A percentile compares a stretch with the other conserved stretches of the same genome.
Evolutionary conservation across 768 basidiomycete genomes (phyloP).

Genomic region (Hebeloma cylindrosporum): DNA sequence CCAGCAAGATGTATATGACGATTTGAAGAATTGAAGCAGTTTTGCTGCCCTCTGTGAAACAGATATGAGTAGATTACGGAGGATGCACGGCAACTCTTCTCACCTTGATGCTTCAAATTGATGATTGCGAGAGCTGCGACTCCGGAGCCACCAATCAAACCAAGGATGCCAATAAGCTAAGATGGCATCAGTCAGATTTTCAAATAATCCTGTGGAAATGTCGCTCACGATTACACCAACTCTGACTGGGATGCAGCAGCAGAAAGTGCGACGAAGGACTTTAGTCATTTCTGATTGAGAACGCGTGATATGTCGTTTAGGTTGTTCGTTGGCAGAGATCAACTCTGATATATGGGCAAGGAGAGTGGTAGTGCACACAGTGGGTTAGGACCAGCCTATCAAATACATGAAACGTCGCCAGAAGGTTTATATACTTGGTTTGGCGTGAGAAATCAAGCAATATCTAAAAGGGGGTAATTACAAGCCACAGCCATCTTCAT

Average conservation of each 20-base stretch:
- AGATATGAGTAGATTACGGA: conserved; percentile 1
- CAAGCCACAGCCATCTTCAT: no score
- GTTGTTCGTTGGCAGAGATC: conserved; percentile 24
- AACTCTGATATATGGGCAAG: conserved; percentile 27
- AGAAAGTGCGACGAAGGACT: conserved; percentile 44
- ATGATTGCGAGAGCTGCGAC: conserved; percentile 41
- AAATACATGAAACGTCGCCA: conserved; percentile 10
- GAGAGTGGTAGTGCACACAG: conserved; percentile 18
- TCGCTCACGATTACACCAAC: conserved; percentile 46
- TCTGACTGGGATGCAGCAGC: conserved; percentile 51
- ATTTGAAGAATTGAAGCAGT: conserved; percentile 42
- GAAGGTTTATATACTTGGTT: conserved; percentile 34
- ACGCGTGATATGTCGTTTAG: conserved; percentile 9
- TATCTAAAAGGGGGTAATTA: conserved; percentile 17
- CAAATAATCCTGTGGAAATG: not conserved
- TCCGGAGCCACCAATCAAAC: conserved; percentile 41
- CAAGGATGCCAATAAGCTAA: conserved; percentile 44
- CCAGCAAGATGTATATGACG: conserved; percentile 40
- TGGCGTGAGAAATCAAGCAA: conserved; percentile 25
- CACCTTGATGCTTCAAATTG: conserved; percentile 33
- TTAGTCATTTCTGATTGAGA: conserved; percentile 29
- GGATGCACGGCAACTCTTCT: not conserved
- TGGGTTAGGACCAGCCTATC: conserved; percentile 51
- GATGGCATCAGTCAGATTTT: not conserved
- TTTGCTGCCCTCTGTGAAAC: conserved; percentile 34